Evolutionary conservation across 257 asterid genomes (phyloP).

Genomic region (Capsicum baccatum): DNA sequence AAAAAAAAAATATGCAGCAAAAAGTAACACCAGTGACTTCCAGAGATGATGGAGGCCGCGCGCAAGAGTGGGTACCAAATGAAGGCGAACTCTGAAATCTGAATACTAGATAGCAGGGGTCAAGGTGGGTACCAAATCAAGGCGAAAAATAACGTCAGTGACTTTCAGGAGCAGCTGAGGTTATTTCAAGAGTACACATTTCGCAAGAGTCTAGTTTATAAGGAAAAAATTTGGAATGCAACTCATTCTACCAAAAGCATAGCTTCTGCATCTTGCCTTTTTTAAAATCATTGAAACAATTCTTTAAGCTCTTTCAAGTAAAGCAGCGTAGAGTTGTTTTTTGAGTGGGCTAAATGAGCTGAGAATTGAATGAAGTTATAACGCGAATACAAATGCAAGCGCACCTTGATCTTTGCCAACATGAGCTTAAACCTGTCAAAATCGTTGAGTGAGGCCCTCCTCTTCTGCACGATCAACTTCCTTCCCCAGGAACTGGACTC

Average conservation of each 20-base stretch:
- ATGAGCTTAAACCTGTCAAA: constrained; percentile 42
- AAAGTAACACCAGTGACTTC: too few relatives aligned
- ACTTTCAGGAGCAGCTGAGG: background rate
- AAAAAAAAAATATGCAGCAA: background rate
- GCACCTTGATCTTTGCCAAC: constrained; percentile 46
- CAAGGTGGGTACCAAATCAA: too few relatives aligned
- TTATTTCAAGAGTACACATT: background rate
- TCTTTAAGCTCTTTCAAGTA: background rate
- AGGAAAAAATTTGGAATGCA: background rate
- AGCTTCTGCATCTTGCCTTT: background rate
- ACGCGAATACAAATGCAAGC: background rate
- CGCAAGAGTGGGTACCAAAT: too few relatives aligned
- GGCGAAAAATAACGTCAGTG: too few relatives aligned
- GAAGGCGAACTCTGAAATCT: too few relatives aligned
- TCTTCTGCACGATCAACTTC: constrained; percentile 40
- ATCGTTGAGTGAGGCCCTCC: constrained; percentile 39
- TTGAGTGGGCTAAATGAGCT: background rate
- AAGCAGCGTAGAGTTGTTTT: background rate
- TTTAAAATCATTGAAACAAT: background rate
- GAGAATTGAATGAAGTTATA: background rate
- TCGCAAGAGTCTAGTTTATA: background rate
- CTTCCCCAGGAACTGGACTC: constrained; percentile 44
- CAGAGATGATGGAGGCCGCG: background rate
- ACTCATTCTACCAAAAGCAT: background rate
- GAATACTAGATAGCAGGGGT: too few relatives aligned